A percentile compares a stretch with the other conserved stretches of the same genome.
phyloP scores from a whole-genome alignment of 371 early-diverging fungal species.

The Dichotomocladium elegans region DNA sequence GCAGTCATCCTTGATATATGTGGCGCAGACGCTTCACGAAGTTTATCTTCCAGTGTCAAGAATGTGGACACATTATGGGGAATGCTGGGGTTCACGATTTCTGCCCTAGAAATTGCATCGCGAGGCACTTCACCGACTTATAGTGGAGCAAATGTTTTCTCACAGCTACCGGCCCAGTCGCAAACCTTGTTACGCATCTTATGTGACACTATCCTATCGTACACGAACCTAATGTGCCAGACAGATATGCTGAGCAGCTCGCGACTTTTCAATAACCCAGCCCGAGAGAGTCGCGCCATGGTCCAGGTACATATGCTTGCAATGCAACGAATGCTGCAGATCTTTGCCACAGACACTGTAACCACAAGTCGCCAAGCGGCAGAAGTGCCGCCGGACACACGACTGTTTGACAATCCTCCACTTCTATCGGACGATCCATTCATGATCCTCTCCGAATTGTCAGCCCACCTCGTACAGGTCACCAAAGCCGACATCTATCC shows the following conservation, averaged over 20 bases:
- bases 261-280: slow-evolving; percentile 4
- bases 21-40: slow-evolving; percentile 26
- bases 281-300: slow-evolving; percentile 11
- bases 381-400: slow-evolving; percentile 3
- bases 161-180: slow-evolving; percentile 52
- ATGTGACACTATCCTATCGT: slow-evolving; percentile 59
- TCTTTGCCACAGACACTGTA: slow-evolving; percentile 30
- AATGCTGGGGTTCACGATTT: slow-evolving; percentile 65
- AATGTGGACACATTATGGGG: slow-evolving; percentile 62
- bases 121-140: slow-evolving; percentile 43
- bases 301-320: slow-evolving; percentile 31
- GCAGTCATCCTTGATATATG: slow-evolving; percentile 46
- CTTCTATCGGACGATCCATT: slow-evolving; percentile 70
- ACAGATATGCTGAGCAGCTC: slow-evolving; percentile 1
- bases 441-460: slow-evolving; percentile 58
- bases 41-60: slow-evolving; percentile 31
- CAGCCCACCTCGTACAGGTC: slow-evolving; percentile 48
- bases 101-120: slow-evolving; percentile 61
- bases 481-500: slow-evolving; percentile 61
- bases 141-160: slow-evolving; percentile 39
- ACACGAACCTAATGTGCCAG: slow-evolving; percentile 45
- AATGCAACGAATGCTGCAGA: slow-evolving; percentile 46
- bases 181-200: slow-evolving; percentile 62
- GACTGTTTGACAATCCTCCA: slow-evolving; percentile 44
- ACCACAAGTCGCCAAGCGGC: slow-evolving; percentile 5